Conservation (phyloP, 345 rosid genomes). For the Aquilaria yunnanensis region DNA sequence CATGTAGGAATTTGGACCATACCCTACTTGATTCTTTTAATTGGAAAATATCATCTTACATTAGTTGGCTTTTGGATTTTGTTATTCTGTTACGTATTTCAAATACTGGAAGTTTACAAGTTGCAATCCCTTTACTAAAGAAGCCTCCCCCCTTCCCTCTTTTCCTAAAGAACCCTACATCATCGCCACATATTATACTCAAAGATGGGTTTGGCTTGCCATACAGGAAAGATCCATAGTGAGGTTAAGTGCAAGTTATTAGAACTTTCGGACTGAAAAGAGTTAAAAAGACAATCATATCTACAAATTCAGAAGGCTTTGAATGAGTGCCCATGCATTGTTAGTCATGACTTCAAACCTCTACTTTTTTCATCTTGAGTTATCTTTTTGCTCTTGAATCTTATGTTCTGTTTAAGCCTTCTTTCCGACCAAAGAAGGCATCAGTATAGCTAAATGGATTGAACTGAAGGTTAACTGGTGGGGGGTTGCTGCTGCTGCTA, state of each 20-base stretch:
- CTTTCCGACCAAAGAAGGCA: slow-evolving; percentile 32
- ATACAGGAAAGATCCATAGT: slow-evolving; percentile 63
- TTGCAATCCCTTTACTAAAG: not conserved
- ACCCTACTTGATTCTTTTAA: too few species aligned
- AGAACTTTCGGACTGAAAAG: too few species aligned
- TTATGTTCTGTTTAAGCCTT: slow-evolving; percentile 5
- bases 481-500: slow-evolving; percentile 74
- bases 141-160: not conserved
- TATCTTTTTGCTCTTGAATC: slow-evolving; percentile 3
- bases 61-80: too few species aligned
- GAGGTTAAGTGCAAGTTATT: slow-evolving; percentile 31
- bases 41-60: too few species aligned
- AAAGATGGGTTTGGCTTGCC: slow-evolving; percentile 66
- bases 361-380: not conserved
- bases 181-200: slow-evolving; percentile 44
- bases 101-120: too few species aligned
- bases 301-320: too few species aligned
- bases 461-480: slow-evolving; percentile 67
- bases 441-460: slow-evolving; percentile 70
- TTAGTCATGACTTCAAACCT: not conserved
- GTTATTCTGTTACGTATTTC: too few species aligned
- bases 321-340: too few species aligned
- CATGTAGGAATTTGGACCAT: too few species aligned
- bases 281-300: too few species aligned
- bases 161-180: not conserved